These are phyloP conservation scores for Tylopilus plumbeoviolaceoides DNA, from an alignment of 768 basidiomycete genomes.

Conservation along the genomic window DNA sequence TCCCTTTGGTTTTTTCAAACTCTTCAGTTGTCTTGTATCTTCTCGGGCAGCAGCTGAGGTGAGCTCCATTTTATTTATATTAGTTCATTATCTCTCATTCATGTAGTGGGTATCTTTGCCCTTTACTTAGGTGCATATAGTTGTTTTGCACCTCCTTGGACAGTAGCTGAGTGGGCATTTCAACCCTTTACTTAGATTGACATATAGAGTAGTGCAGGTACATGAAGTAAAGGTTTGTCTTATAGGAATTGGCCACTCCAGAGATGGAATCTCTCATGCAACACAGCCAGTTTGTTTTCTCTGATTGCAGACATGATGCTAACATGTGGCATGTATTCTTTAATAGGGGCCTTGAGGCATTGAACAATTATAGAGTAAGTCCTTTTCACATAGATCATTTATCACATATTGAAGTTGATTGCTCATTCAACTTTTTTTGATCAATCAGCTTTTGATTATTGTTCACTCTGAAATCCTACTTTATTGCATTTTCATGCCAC, in stretches of 20 bases:
- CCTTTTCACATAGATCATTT: not conserved
- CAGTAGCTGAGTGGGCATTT: too few species aligned
- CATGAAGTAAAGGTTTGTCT: too few species aligned
- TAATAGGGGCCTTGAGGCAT: constrained; percentile 73
- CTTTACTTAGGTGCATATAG: too few species aligned
- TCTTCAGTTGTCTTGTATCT: too few species aligned
- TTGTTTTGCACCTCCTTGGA: too few species aligned
- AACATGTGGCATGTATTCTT: constrained; percentile 1
- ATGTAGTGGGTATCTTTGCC: too few species aligned
- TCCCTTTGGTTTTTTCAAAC: too few species aligned
- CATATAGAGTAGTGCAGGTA: too few species aligned
- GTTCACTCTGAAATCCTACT: not conserved
- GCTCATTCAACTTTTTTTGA: not conserved
- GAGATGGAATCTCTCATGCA: not conserved
- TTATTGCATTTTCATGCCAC: constrained; percentile 21
- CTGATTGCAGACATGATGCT: constrained; percentile 2
- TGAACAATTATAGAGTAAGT: constrained; percentile 82
- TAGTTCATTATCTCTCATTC: too few species aligned
- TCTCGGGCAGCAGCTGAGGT: too few species aligned
- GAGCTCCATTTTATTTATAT: too few species aligned
- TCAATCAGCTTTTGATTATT: not conserved
- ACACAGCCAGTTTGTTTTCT: not conserved
- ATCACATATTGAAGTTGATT: not conserved
- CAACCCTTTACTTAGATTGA: too few species aligned
- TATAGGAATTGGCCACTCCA: not conserved